Evolutionary conservation across 2,329 filamentous ascomycete genomes (phyloP), one percentile per base, ranked within the genome.

Genomic region (Biscogniauxia mediterranea): DNA sequence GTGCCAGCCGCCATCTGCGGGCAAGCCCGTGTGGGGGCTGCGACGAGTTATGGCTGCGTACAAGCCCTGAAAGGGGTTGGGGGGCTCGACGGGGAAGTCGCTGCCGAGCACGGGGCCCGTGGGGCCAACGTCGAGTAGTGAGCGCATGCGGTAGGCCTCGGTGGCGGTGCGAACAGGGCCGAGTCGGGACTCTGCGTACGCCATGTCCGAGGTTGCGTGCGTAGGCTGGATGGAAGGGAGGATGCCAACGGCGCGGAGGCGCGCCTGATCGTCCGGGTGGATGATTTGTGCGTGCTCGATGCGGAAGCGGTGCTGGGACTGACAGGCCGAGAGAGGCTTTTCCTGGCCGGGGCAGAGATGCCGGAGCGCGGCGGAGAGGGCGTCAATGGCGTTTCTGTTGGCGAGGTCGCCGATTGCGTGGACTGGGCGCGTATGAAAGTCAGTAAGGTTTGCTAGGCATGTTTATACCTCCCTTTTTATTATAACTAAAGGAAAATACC

Each of bases 211-310:
- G 2, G 88, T 91, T 21, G 89, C 88, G 69, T 91, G 88, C 0
- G 89, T 90, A 4, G 88, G 89, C 69, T 91, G 89, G 58, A 91
- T 85, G 2, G 85, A 89, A 0, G 88, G 87, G 57, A 90, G 81
- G 68, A 91, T 84, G 6, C 85, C 85, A 4, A 89, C 73, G 4
- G 78, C 75, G 57, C 77, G 78, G 68, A 91, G 84, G 28, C 87
- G 81, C 1, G 66, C 74, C 70, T 89, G 88, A 73, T 91, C 88
- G 60, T 80, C 77, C 3, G 85, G 85, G 68, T 89, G 84, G 61
- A 91, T 86, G 66, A 91, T 90, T 67, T 91, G 89, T 0, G 87
- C 76, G 75, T 91, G 89, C 70, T 91, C 89, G 68, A 91, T 86
- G 64, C 88, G 85, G 76, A 90, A 85, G 38, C 88, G 83, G 61